Percentiles rank a stretch among this genome's conserved stretches.
Conservation (phyloP, 768 basidiomycete species). For the Tulasnella sp. region DNA sequence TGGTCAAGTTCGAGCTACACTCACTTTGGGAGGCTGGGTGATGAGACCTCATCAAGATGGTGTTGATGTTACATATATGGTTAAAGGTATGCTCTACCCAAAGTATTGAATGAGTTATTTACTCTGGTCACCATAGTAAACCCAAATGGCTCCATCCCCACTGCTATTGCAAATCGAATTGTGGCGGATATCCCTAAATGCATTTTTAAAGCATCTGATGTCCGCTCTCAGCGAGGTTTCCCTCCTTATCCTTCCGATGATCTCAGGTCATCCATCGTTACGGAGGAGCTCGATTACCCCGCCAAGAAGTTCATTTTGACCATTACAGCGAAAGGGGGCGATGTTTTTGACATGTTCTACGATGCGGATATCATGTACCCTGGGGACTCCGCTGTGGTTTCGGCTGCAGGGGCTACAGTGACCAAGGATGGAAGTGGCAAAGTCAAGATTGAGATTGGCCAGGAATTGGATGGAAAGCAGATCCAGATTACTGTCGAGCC, state of each 20-base stretch:
- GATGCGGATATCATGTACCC: slow-evolving; percentile 10
- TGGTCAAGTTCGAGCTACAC: slow-evolving; percentile 16
- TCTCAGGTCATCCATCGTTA: neutral
- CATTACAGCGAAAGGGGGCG: slow-evolving; percentile 6
- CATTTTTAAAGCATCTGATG: slow-evolving; percentile 6
- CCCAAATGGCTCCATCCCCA: slow-evolving; percentile 16
- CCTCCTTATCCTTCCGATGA: neutral
- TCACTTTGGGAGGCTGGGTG: slow-evolving; percentile 17
- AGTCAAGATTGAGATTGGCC: too few relatives aligned
- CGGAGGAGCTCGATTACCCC: slow-evolving; percentile 8
- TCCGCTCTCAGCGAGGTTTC: slow-evolving; percentile 3
- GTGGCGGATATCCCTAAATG: slow-evolving; percentile 14
- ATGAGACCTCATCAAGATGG: slow-evolving; percentile 9
- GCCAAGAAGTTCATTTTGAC: neutral
- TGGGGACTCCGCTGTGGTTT: too few relatives aligned
- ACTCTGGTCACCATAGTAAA: slow-evolving; percentile 1
- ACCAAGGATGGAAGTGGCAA: too few relatives aligned
- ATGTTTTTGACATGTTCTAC: slow-evolving; percentile 13
- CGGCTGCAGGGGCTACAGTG: too few relatives aligned
- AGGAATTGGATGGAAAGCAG: too few relatives aligned
- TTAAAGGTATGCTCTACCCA: slow-evolving; percentile 12
- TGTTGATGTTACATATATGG: slow-evolving; percentile 14
- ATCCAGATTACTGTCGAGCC: too few relatives aligned
- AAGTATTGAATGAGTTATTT: too few relatives aligned
- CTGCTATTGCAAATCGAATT: slow-evolving; percentile 1